Base-by-base conservation (phyloP, 257 asterid species). In the Cinchona pubescens region DNA sequence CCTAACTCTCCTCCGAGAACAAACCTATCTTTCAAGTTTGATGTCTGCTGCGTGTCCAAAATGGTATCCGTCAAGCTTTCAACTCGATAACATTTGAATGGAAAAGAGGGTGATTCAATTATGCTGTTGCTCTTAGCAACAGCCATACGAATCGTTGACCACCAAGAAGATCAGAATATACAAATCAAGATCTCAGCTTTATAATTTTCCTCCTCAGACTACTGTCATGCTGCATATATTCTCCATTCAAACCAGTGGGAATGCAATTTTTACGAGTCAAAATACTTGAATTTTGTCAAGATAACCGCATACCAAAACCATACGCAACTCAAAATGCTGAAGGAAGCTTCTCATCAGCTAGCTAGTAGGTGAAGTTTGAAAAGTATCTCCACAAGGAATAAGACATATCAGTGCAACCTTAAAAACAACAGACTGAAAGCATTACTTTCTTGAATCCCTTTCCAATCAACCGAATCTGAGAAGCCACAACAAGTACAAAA, bases 1-100 rank as follows among this genome's bases (percentile, higher is more conserved):
- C 97, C 97, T 78, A 91, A 86, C 67, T 85, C 92, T 51, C 80
- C 79, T 59, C 96, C 92, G 25, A 91, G 96, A 79, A 78, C 80
- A 81, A 85, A 91, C 27, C 80, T 78, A 65, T 89, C 93, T 40
- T 70, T 81, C 75, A 91, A 79, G 75, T 76, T 78, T 13, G 85
- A 86, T 0, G 65, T 74, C 72, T 80, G 79, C 29, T 72, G 76
- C 0, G 90, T 76, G 15, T 76, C 92, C 82, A 92, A 80, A 73
- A 88, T 82, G 42, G 90, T 81, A 67, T 82, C 90, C 46, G 69
- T 77, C 88, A 92, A 82, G 83, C 65, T 86, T 21, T 80, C 82
- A 32, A 75, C 84, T 88, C 82, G 77, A 66, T 86, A 92, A 78
- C 90, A 88, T 76, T 80, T 78, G 79, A 87, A 85, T 10, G 67